Evolutionary conservation across 1,284 basidiomycete genomes (phyloP), one percentile per base, ranked within the genome.

Genomic region (Ustilago nuda): DNA sequence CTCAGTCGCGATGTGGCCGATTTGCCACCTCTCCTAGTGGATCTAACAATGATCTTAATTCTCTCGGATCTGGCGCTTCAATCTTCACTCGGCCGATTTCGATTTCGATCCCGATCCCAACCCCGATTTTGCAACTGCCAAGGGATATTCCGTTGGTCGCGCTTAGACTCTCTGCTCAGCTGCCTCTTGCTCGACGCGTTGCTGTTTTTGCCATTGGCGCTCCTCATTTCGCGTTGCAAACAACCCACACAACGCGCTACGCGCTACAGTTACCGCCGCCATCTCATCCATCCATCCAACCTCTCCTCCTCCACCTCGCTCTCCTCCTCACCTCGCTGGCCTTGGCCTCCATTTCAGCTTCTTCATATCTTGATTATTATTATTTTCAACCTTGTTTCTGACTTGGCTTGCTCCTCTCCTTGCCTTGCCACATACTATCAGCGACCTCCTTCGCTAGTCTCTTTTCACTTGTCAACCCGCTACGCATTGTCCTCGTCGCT

Each of bases 401-500:
- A 72, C 61, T 43, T 48, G 65, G 61, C 45, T 60, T 39, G 57
- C 45, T 56, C 33, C 13, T 48, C 32, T 61, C 23, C 35, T 37
- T 13, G 51, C 58, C 50, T 54, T 19, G 32, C 23, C 60, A 17
- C 39, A 48, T 36, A 54, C 27, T 32, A 48, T 53, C 68, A 70
- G 61, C 56, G 50, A 61, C 50, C 41, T 6, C 37, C 41, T 6
- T 41, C 39, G 53, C 57, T 27, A 35, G 19, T 57, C 53, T 57
- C 53, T 56, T 54, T n/a, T 46, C 48, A 59, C 56, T 55, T 45
- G 51, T 33, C n/a, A 30, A 19, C 23, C 17, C 63, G 50, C 61
- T 72, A 19, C 70, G 70, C 61, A 61, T 61, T 61, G 70, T 67
- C 61, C 65, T 67, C 70, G 70, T 61, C 65, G 70, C 54, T 37